Base-by-base conservation (phyloP, 805 yeast genomes). In the Ogataea paraovalis region DNA sequence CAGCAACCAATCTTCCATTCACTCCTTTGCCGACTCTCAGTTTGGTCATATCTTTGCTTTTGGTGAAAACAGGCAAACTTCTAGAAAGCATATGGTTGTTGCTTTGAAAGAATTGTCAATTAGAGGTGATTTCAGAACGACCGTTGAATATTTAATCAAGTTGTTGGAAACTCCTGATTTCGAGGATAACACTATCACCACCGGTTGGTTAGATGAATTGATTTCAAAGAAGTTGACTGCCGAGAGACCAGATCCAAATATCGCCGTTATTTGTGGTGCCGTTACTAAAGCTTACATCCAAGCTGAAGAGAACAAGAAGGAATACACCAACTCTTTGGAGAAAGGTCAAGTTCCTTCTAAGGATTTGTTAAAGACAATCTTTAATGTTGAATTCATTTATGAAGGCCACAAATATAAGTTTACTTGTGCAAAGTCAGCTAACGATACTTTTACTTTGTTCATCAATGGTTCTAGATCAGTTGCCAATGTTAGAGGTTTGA, bases 21-120 rank as follows among this genome's bases (percentile, higher is more conserved):
- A 94, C 71, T 90, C 97, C 4, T 95, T 90, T 73, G 86, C 96
- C 27, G 99, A 94, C 70, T 92, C 99, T 47, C 99, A 94, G 72
- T 94, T 94, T 62, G 99, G 99, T 68, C 99, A 94, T 69, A 94
- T 94, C 53, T 94, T 94, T 68, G 97, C 99, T 30, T 95, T 92
- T 70, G 99, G 99, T 68, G 99, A 94, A 73, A 92, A 91, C 66
- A 86, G 99, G 73, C 95, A 88, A 69, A 96, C 96, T 34, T 88
- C 97, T 30, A 87, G 99, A 74, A 91, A 94, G 69, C 97, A 95
- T 64, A 94, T 94, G 99, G 97, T 94, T 54, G 98, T 94, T 47
- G 99, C 99, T 0, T 76, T 94, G 67, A 94, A 92, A 68, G 99
- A 94, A 70, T 80, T 94, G 58, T 85, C 96, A 46, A 94, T 94